Evolutionary conservation across 108 stramenopile species (phyloP), one percentile per base, ranked within the genome.

Genomic region (Skeletonema marinoi): DNA sequence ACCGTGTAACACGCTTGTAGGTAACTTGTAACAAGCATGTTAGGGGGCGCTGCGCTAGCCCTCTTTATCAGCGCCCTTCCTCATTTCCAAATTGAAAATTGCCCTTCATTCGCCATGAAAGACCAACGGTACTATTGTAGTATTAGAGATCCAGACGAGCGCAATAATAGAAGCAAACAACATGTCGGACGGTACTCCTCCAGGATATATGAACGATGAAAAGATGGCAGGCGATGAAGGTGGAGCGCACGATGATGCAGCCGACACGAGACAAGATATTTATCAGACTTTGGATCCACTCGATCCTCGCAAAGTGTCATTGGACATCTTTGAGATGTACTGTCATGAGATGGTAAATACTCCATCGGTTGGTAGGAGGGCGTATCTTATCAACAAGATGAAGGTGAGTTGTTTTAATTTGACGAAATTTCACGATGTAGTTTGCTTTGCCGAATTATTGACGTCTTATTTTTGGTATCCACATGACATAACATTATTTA

Each of bases 311-410:
- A 77, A 51, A 39, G 68, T 78, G 32, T 68, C 82, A 12, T 56
- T 77, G 42, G 82, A 83, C 62, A 65, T 78, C 35, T 83, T 78
- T 50, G 82, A 83, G 58, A 9, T 74, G 58, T 83, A 83, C 70
- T 74, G 82, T 74, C 65, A 78, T 4, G 82, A 83, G 54, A 78
- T 83, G 82, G 33, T 77, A 14, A 66, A 19, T 51, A 66, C 72
- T 44, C 6, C 42, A 16, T 31, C 16, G 12, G 67, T 83, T 48
- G 63, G 58, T 35, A 77, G 82, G 68, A 77, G 77, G 68, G 77
- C 68, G 14, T 83, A 68, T 59, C 61, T 83, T 60, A 66, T 74
- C 4, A 33, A 65, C 2, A 74, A 83, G 63, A 74, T 70, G 74
- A 82, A 65, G 65, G 81, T 82, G 66, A 82, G 81, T 54, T 3